Evolutionary conservation across 352 stramenopile species (phyloP), one percentile per base, ranked within the genome.

Genomic region (Pythium myriotylum): DNA sequence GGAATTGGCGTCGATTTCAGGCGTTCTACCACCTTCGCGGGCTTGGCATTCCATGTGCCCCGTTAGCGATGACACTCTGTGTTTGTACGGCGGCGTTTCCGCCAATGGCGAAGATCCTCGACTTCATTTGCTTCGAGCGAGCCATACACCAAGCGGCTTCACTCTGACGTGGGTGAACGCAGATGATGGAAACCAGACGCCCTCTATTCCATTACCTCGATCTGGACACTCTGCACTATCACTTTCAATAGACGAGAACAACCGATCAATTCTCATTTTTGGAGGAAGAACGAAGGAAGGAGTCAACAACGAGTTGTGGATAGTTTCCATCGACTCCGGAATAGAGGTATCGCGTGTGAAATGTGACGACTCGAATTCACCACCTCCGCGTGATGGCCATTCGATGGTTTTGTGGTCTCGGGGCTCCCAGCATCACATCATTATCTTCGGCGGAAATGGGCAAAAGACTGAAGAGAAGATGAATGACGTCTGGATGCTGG

Each of bases 391-490:
- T 22, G 82, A 91, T 53, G 82, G 82, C 13, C 82, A 91, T 43
- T 81, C 79, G 4, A 81, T 91, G 68, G 81, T 73, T 43, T 27
- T 68, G 80, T 19, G 23, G 7, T 35, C 7, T 27, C 33, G 22
- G 23, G 53, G 35, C 2, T 37, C 4, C 0, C 20, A 17, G 40
- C n/a, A 58, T 45, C 63, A 65, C 35, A 46, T 80, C 17, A 37
- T 94, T 23, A 37, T 90, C 5, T 90, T 91, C 45, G 84, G 84
- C 54, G 84, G 82, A 17, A 91, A 91, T 64, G 80, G 78, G 9
- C 80, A 91, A 62, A 62, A 74, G n/a, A 88, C 73, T 17, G 68
- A 88, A 4, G 73, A 88, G 14, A 89, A 78, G 37, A 77, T 85
- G 67, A 84, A 88, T 60, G 84, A 94, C 46, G 62, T 81, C 17